These are phyloP conservation scores for Xylaria multiplex DNA, from an alignment of 2,329 filamentous ascomycete species.

Conservation along the genomic window DNA sequence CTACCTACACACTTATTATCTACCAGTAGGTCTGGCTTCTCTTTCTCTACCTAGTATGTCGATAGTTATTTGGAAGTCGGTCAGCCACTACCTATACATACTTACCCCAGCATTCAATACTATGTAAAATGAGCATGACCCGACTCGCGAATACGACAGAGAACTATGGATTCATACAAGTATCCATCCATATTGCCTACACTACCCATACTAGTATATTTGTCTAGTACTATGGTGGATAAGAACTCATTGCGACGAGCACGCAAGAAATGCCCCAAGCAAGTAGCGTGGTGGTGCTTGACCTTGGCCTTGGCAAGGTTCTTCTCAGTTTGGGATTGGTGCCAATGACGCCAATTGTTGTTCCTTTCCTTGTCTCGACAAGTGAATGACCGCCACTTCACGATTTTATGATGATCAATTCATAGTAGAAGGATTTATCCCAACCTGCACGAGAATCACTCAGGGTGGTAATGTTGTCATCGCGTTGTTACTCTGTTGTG, in stretches of 20 bases:
- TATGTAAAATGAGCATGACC: conserved; percentile 4
- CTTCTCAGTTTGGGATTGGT: neutral
- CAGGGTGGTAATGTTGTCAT: too few species aligned
- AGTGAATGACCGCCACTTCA: neutral
- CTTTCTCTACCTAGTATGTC: neutral
- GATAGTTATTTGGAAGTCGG: neutral
- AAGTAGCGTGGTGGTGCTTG: neutral
- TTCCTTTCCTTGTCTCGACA: conserved; percentile 10
- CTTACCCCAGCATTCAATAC: neutral
- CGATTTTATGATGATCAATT: neutral
- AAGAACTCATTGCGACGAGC: neutral
- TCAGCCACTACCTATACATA: neutral
- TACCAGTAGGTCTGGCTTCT: neutral
- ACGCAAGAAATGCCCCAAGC: conserved; percentile 17
- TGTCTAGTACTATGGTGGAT: neutral
- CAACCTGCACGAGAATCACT: neutral
- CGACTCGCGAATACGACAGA: neutral
- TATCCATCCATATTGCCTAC: neutral
- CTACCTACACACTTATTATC: neutral
- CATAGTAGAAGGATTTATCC: neutral
- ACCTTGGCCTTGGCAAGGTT: neutral
- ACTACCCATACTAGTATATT: neutral
- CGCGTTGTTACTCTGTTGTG: neutral
- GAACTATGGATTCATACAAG: neutral
- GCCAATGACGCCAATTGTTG: conserved; percentile 10